Evolutionary conservation across 73 alveolate species (phyloP).

Genomic region (Paramecium pentaurelia): DNA sequence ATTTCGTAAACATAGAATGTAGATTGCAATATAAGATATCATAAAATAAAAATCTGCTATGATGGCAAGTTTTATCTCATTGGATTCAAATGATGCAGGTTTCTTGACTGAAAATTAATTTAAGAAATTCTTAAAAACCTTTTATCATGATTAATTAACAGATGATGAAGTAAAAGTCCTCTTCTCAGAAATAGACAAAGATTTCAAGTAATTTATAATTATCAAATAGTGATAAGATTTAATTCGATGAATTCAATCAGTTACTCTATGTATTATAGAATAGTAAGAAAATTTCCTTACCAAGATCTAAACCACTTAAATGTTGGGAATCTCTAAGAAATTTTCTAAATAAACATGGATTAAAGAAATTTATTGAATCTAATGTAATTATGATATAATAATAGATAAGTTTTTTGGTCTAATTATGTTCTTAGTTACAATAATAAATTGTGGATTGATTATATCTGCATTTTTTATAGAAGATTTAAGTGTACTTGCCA

Average conservation of each 20-base stretch:
- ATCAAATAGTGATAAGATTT: slow-evolving; percentile 37
- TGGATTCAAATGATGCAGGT: background rate
- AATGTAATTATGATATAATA: background rate
- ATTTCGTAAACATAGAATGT: slow-evolving; percentile 47
- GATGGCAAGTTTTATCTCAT: slow-evolving; percentile 55
- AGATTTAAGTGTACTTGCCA: background rate
- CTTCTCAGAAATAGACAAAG: background rate
- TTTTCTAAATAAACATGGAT: background rate
- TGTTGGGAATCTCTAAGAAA: background rate
- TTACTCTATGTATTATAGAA: background rate
- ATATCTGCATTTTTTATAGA: slow-evolving; percentile 25
- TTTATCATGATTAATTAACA: background rate
- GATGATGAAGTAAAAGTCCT: background rate
- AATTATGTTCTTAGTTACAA: background rate
- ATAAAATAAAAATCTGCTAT: slow-evolving; percentile 49
- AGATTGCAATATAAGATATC: slow-evolving; percentile 39
- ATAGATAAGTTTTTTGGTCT: background rate
- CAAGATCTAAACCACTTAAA: background rate
- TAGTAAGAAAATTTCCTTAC: background rate
- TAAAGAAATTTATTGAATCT: background rate
- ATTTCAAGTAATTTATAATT: background rate
- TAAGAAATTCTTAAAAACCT: background rate
- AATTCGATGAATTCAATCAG: slow-evolving; percentile 19
- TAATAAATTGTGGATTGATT: background rate
- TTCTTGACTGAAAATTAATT: slow-evolving; percentile 27